phyloP scores from a whole-genome alignment of 257 asterid genomes.

The Solanum virginianum region DNA sequence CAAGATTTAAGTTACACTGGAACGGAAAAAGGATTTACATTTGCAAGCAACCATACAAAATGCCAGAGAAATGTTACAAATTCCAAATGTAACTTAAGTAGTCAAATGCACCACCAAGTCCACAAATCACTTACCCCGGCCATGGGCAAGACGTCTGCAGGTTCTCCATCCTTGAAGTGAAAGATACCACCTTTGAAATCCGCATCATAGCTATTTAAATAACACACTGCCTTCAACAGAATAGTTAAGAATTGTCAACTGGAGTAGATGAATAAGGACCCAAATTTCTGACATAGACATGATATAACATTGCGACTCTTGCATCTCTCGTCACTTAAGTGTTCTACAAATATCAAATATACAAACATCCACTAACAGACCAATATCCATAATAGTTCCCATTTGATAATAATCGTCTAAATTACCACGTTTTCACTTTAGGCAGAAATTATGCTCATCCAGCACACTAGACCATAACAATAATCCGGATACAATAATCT shows the following conservation, averaged over 20 bases:
- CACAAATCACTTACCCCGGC: constrained; percentile 56
- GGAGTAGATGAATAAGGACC: neutral
- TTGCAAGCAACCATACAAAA: neutral
- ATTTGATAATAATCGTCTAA: neutral
- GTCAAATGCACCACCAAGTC: neutral
- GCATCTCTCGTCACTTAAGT: neutral
- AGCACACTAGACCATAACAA: neutral
- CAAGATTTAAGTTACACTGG: neutral
- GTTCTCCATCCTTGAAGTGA: constrained; percentile 87
- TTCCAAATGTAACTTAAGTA: neutral
- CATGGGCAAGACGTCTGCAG: constrained; percentile 54
- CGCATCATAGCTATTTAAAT: constrained; percentile 48
- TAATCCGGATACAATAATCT: neutral
- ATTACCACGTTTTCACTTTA: neutral
- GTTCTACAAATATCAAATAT: neutral
- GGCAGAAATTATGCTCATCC: neutral
- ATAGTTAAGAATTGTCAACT: constrained; percentile 10
- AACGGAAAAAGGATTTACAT: neutral
- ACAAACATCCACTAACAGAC: neutral
- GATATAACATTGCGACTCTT: neutral
- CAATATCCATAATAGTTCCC: neutral
- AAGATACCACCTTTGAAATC: constrained; percentile 81
- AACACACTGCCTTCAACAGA: constrained; percentile 72
- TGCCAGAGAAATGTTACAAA: neutral
- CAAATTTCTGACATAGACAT: neutral